Evolutionary conservation across 495 filamentous ascomycete genomes (phyloP), one percentile per base, ranked within the genome.

Genomic region (Glonium stellatum): DNA sequence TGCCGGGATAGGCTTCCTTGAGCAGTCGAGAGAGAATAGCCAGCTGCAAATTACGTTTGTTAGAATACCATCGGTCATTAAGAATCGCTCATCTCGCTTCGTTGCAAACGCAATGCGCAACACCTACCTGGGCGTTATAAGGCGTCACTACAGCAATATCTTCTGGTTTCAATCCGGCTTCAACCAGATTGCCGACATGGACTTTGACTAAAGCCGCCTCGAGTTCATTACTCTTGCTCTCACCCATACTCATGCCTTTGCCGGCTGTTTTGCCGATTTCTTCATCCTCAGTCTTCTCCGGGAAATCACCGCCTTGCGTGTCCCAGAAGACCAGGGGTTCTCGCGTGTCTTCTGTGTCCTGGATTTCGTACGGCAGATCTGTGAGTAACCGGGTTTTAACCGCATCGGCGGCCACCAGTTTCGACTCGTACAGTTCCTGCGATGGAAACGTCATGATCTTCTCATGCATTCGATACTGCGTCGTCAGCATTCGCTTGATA

Each of bases 381-480:
- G 77, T 84, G 6, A 99, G 79, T 1, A 96, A 74, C 13, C 91
- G 81, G 4, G 73, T 75, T 66, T 86, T 87, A 37, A 97, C 93
- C 0, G 72, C 76, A 3, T 91, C 86, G 1, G 85, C 88, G 1
- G 93, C 93, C 4, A 90, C 78, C 4, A 99, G 78, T 60, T 84
- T 83, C 2, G 78, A 79, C 46, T 89, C 87, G 76, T 99, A 99
- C 21, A 99, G 80, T 70, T 90, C 86, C 54, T 85, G 78, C 0
- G 92, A 97, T 0, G 95, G 92, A 70, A 97, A 97, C 39, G 80
- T 77, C 93, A 97, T 97, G 68, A 99, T 97, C 52, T 78, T 80
- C 67, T 89, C 86, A 72, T 99, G 92, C 93, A 99, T 99, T 9
- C 93, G 88, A 72, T 99, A 99, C 75, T 99, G 93, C 1, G 89